Percentiles rank a stretch among this genome's conserved stretches.
Conservation (phyloP, 176 grass and related monocot species). For the barley (Hordeum vulgare) region DNA sequence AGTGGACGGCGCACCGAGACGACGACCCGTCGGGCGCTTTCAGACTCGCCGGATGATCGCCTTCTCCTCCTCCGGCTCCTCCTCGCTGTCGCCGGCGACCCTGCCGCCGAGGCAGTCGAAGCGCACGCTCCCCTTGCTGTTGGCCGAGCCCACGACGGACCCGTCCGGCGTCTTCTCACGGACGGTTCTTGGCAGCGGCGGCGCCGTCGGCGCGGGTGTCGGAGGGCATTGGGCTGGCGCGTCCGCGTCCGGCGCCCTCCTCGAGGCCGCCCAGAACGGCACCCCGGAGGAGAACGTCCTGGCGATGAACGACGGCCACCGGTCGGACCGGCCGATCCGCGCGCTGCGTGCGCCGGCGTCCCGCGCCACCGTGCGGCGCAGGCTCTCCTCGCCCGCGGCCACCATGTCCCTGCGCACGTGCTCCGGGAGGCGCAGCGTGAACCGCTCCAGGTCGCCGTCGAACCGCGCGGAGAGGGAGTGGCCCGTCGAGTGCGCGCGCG, state of each 20-base stretch:
- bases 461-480: conserved; percentile 40
- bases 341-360: conserved; percentile 25
- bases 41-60: conserved; percentile 37
- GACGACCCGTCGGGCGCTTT: background rate
- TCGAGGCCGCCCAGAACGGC: conserved; percentile 51
- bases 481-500: conserved; percentile 82
- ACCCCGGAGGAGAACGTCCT: conserved; percentile 60
- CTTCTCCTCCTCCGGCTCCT: conserved; percentile 42
- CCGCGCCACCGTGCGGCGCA: conserved; percentile 19
- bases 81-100: conserved; percentile 31
- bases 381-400: conserved; percentile 32
- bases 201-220: background rate
- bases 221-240: background rate
- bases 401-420: conserved; percentile 57
- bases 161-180: conserved; percentile 4
- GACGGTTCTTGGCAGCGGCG: background rate
- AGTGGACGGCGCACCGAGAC: background rate
- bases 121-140: conserved; percentile 22
- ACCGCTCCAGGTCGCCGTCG: conserved; percentile 48
- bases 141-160: background rate
- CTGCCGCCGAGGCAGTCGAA: conserved; percentile 60
- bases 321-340: conserved; percentile 43
- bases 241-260: conserved; percentile 18
- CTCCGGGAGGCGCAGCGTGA: conserved; percentile 76
- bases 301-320: conserved; percentile 72